Base-by-base conservation (phyloP, 2,329 filamentous ascomycete genomes). In the Botrytis tulipae region DNA sequence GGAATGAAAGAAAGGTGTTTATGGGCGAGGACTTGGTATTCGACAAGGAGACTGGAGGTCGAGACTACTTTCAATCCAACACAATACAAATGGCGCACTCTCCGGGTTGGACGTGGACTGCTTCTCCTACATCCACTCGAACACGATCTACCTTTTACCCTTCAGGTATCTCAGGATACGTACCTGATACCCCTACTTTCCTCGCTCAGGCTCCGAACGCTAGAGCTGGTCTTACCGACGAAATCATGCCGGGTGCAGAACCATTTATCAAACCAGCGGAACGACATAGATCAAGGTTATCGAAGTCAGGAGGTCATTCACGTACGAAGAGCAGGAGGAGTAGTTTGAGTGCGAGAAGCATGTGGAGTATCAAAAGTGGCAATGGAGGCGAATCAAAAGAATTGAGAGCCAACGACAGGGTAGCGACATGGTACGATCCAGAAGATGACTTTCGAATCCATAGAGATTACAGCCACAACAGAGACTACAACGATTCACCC, bases 171-270 rank as follows among this genome's bases (percentile, higher is more conserved):
- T 83, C 78, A n/a, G 72, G 72, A 59, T 66, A 72, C 35, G 48
- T 75, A 29, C 76, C 76, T 10, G 76, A 77, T 62, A 76, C 69
- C 12, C 78, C 86, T 4, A 85, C 88, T 1, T 85, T 89, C 16
- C 82, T 89, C 42, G 88, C 89, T 20, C 84, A 86, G 66, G 89
- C 89, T 10, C 89, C 89, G 20, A 91, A 91, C 77, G 84, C 89
- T n/a, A 84, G 89, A 32, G 85, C 85, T 1, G 89, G 89, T 25
- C 84, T 91, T 9, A 91, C 89, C 3, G 89, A 91, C 75, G 88
- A 90, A 77, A 81, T 85, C 1, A 80, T 91, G 4, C 88, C 89
- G 8, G 89, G 89, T 48, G 89, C 88, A 73, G 86, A 87, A 63
- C 87, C 89, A 5, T 91, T 89, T 76, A 80, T 91, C 44, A 81